Percentiles rank a stretch among this genome's conserved stretches.
phyloP scores from a whole-genome alignment of 768 basidiomycete genomes.

The Scleroderma citrinum region DNA sequence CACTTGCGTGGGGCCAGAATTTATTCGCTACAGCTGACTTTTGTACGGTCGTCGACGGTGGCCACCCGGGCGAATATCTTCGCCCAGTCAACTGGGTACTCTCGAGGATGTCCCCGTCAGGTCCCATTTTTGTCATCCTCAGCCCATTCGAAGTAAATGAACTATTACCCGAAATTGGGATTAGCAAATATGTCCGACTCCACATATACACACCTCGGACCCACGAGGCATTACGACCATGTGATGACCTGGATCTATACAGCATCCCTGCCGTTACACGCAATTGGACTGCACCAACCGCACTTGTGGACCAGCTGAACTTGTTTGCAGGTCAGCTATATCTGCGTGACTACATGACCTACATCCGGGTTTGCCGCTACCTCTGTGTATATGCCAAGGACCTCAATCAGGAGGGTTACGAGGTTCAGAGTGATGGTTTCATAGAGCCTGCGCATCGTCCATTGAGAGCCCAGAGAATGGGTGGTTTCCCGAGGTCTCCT shows the following conservation, averaged over 20 bases:
- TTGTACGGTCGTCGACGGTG: constrained; percentile 2
- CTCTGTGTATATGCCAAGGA: constrained; percentile 37
- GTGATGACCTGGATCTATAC: constrained; percentile 28
- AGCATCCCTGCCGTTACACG: constrained; percentile 16
- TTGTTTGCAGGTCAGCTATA: constrained; percentile 43
- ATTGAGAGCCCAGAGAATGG: background rate
- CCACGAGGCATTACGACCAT: constrained; percentile 27
- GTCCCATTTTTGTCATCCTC: constrained; percentile 23
- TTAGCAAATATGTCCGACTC: constrained; percentile 28
- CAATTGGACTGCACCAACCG: constrained; percentile 9
- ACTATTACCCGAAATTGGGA: constrained; percentile 33
- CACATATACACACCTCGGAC: constrained; percentile 39
- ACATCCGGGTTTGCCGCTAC: constrained; percentile 29
- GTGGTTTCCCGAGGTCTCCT: background rate
- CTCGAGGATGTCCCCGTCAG: constrained; percentile 9
- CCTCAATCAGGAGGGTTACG: constrained; percentile 40
- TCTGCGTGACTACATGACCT: constrained; percentile 24
- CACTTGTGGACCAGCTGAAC: constrained; percentile 31
- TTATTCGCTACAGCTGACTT: constrained; percentile 16
- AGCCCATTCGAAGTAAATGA: constrained; percentile 38
- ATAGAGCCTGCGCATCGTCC: constrained; percentile 6
- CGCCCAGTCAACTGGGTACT: constrained; percentile 28
- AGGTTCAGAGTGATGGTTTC: constrained; percentile 15
- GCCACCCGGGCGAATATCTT: constrained; percentile 11
- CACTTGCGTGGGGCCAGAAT: constrained; percentile 12